Evolutionary conservation across 495 filamentous ascomycete genomes (phyloP).

Genomic region (Cenococcum geophilum): DNA sequence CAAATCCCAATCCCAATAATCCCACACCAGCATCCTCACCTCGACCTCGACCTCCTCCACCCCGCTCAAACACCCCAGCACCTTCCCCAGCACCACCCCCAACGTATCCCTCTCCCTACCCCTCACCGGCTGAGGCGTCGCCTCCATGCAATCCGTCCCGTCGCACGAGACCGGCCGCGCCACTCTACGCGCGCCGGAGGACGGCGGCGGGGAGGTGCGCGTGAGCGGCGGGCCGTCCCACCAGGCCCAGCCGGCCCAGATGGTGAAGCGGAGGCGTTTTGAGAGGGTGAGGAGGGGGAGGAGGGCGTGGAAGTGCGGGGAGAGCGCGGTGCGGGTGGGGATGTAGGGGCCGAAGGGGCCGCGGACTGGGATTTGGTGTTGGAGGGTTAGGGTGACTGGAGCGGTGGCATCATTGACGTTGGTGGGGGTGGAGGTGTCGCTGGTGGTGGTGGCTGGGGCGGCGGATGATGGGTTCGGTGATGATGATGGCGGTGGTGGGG

Average conservation of each 20-base stretch:
- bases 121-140: not conserved
- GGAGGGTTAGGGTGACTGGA: constrained; percentile 14
- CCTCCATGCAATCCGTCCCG: not conserved
- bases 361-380: not conserved
- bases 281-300: constrained; percentile 11
- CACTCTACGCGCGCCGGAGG: too few species aligned
- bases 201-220: not conserved
- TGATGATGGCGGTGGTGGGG: too few species aligned
- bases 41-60: constrained; percentile 19
- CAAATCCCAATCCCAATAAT: constrained; percentile 22
- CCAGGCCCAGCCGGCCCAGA: constrained; percentile 18
- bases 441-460: too few species aligned
- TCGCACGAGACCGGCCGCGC: constrained; percentile 17
- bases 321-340: constrained; percentile 10
- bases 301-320: constrained; percentile 13
- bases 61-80: constrained; percentile 8
- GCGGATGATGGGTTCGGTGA: too few species aligned
- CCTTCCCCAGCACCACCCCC: not conserved
- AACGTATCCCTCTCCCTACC: constrained; percentile 5
- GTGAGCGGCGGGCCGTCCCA: constrained; percentile 10
- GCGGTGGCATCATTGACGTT: constrained; percentile 7
- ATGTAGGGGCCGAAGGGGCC: constrained; percentile 5
- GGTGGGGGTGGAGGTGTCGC: too few species aligned
- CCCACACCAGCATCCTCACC: constrained; percentile 6
- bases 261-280: constrained; percentile 11